Evolutionary conservation across 345 rosid species (phyloP).

Genomic region (Ricinus communis): DNA sequence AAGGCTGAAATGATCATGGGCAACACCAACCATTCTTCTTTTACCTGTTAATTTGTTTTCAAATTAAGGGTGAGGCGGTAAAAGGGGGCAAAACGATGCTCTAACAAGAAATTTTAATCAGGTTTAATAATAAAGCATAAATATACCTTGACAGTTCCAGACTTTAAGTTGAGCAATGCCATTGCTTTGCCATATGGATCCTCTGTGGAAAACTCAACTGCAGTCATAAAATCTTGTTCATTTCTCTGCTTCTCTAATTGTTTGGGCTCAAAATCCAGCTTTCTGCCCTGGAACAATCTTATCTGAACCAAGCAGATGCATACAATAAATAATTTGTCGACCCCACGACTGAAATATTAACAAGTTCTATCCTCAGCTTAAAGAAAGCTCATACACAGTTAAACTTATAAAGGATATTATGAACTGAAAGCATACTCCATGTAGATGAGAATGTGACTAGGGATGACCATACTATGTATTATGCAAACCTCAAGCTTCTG

Average conservation of each 20-base stretch:
- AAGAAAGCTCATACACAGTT: background rate
- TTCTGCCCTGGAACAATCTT: slow-evolving; percentile 59
- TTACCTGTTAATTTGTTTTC: slow-evolving; percentile 49
- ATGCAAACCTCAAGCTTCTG: slow-evolving; percentile 1
- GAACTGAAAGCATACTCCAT: background rate
- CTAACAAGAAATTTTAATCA: slow-evolving; percentile 6
- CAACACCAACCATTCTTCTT: slow-evolving; percentile 61
- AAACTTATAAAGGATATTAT: background rate
- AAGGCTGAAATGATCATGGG: slow-evolving; percentile 59
- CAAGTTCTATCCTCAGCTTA: slow-evolving; percentile 2
- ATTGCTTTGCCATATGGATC: slow-evolving; percentile 84
- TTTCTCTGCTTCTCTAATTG: slow-evolving; percentile 41
- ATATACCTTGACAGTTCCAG: slow-evolving; percentile 57
- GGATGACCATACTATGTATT: background rate
- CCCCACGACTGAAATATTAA: background rate
- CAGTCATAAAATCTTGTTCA: slow-evolving; percentile 67
- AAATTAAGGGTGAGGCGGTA: slow-evolving; percentile 3
- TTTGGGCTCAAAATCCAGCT: slow-evolving; percentile 71
- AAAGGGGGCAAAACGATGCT: background rate
- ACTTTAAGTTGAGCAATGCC: slow-evolving; percentile 74
- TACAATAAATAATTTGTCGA: slow-evolving; percentile 11
- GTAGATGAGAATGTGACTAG: slow-evolving; percentile 5
- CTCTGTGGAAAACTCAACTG: slow-evolving; percentile 69
- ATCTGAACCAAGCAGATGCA: slow-evolving; percentile 51
- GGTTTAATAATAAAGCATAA: slow-evolving; percentile 3